Evolutionary conservation across 495 filamentous ascomycete species (phyloP), one percentile per base, ranked within the genome.

Genomic region (Glarea lozoyensis): DNA sequence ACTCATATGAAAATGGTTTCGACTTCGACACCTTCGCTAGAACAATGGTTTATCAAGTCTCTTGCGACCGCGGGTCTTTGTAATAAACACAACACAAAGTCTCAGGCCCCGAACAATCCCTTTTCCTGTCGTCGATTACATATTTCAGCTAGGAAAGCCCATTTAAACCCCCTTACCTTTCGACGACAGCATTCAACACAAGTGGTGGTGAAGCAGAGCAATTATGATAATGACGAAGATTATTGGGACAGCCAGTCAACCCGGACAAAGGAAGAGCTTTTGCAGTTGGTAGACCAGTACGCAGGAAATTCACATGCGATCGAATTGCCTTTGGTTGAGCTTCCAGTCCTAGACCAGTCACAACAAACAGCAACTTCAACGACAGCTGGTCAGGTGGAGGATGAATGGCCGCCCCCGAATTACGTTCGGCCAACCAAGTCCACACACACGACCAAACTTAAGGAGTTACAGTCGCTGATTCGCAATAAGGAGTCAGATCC

Each of bases 21-120:
- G 20, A 45, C 2, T 29, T 10, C 36, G 11, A 37, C n/a, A 38
- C 19, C 22, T 13, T 34, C 40, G 10, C 30, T 58, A 4, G 74
- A 78, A 49, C 61, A 54, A 40, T 59, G 73, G 48, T 86, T 88
- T 59, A 73, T 87, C 46, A 61, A 68, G 49, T 78, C 79, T 32
- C 60, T 87, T 43, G 76, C 78, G 42, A 62, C 71, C 47, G 84
- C 80, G 36, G 69, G 78, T 35, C 67, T 72, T 40, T 86, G 82
- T 22, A 66, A 59, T 47, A 64, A 73, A 18, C 80, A 84, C 46
- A 53, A 20, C 24, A 64, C 61, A 19, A 42, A 36, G 13, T 9
- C 43, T 50, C 34, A 9, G 12, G 41, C 39, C 22, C 22, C 18
- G 27, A 18, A 32, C 15, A 37, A 33, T 2, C 43, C 44, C 19